A percentile compares a stretch with the other conserved stretches of the same genome.
These are phyloP conservation scores for Teunomyces gatunensis DNA, from an alignment of 805 yeast species.

Conservation along the genomic window DNA sequence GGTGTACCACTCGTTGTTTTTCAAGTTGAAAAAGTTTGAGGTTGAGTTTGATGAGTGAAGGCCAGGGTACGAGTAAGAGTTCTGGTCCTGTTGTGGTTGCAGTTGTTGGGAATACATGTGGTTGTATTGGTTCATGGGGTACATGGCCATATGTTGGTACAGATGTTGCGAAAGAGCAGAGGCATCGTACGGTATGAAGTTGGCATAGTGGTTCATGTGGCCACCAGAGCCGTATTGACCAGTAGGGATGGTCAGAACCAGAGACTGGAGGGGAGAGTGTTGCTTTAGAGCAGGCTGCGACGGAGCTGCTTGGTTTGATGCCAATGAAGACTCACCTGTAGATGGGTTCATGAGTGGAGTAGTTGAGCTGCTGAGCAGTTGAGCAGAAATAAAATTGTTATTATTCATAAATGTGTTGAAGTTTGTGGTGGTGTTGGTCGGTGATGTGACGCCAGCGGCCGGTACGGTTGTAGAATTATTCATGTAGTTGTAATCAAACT, in stretches of 20 bases:
- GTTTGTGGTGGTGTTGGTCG: conserved; percentile 9
- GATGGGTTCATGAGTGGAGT: neutral
- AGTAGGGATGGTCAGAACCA: conserved; percentile 3
- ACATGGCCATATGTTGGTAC: conserved; percentile 2
- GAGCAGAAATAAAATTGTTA: conserved; percentile 14
- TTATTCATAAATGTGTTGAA: conserved; percentile 21
- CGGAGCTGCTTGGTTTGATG: neutral
- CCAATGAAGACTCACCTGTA: neutral
- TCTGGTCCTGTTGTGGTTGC: conserved; percentile 6
- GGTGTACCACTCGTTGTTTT: neutral
- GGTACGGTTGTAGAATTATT: neutral
- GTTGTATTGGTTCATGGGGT: conserved; percentile 1
- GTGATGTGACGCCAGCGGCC: conserved; percentile 3
- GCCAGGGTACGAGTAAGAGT: conserved; percentile 3
- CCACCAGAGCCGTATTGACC: conserved; percentile 4
- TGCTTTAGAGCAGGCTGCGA: conserved; percentile 3
- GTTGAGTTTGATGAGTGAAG: conserved; percentile 6
- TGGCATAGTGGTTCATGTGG: conserved; percentile 28
- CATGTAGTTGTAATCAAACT: conserved; percentile 7
- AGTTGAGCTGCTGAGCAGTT: neutral
- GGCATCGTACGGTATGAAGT: conserved; percentile 17
- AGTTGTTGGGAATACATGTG: conserved; percentile 4
- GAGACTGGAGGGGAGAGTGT: conserved; percentile 6
- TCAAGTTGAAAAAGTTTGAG: conserved; percentile 6
- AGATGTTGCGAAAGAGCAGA: neutral